phyloP scores from a whole-genome alignment of 345 rosid genomes.

The Linum lewisii region DNA sequence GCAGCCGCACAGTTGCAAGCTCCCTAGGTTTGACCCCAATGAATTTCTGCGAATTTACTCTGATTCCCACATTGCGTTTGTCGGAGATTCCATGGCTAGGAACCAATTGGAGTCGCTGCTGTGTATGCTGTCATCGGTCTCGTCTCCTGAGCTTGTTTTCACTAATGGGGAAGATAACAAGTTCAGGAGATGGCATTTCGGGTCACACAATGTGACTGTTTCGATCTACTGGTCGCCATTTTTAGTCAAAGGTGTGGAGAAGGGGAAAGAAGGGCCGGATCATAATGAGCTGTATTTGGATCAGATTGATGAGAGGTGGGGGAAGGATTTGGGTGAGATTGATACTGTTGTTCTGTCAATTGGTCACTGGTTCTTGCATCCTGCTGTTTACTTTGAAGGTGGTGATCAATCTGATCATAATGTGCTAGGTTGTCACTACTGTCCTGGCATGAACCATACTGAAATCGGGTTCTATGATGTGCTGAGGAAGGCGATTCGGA shows the following conservation, averaged over 20 bases:
- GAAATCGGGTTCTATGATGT: conserved; percentile 73
- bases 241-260: conserved; percentile 74
- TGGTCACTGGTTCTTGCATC: conserved; percentile 94
- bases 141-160: conserved; percentile 48
- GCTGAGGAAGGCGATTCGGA: conserved; percentile 61
- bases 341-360: conserved; percentile 59
- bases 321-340: conserved; percentile 38
- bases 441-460: conserved; percentile 57
- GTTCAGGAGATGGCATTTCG: conserved; percentile 60
- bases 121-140: conserved; percentile 59
- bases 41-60: conserved; percentile 47
- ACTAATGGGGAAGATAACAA: conserved; percentile 64
- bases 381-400: conserved; percentile 61
- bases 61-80: conserved; percentile 68
- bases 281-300: conserved; percentile 63
- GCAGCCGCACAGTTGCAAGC: conserved; percentile 63
- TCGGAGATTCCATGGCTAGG: conserved; percentile 98
- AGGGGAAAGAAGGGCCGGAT: conserved; percentile 48
- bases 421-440: conserved; percentile 77
- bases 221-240: conserved; percentile 97
- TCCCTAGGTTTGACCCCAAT: conserved; percentile 77
- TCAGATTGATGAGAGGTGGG: conserved; percentile 74
- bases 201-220: conserved; percentile 37
- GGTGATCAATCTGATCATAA: conserved; percentile 22
- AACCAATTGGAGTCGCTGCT: conserved; percentile 89